Percentiles rank a stretch among this genome's conserved stretches.
These are phyloP conservation scores for Solidago caesia DNA, from an alignment of 129 eudicot species.

Conservation along the genomic window DNA sequence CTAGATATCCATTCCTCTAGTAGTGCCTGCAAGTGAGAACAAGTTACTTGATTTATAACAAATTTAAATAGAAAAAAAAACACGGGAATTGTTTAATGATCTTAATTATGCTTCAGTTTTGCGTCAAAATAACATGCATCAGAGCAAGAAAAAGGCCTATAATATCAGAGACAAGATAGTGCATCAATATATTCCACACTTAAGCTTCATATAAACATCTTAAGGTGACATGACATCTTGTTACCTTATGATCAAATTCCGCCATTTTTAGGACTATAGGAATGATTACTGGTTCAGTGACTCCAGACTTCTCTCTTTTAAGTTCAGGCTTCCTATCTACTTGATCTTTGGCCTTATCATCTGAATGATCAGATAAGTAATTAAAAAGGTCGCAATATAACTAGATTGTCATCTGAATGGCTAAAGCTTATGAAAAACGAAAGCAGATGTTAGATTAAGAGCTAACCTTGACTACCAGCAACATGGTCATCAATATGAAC, in stretches of 20 bases:
- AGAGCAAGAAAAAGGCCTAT: not conserved
- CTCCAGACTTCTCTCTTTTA: conserved; percentile 63
- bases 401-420: too few species aligned
- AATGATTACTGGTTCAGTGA: conserved; percentile 78
- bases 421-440: conserved; percentile 14
- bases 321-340: conserved; percentile 40
- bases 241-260: not conserved
- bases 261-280: conserved; percentile 44
- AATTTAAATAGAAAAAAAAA: not conserved
- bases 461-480: conserved; percentile 46
- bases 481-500: conserved; percentile 38
- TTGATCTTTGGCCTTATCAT: conserved; percentile 47
- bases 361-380: conserved; percentile 38
- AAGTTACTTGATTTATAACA: not conserved
- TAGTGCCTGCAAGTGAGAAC: conserved; percentile 61
- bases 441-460: conserved; percentile 23
- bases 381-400: conserved; percentile 4
- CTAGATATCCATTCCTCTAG: conserved; percentile 95
- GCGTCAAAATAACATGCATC: not conserved
- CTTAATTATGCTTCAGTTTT: too few species aligned
- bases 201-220: not conserved
- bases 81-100: too few species aligned
- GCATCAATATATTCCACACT: not conserved
- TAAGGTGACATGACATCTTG: conserved; percentile 1
- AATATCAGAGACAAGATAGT: too few species aligned